These are phyloP conservation scores for Cercospora nicotianae DNA, from an alignment of 2,329 filamentous ascomycete genomes.

Conservation along the genomic window DNA sequence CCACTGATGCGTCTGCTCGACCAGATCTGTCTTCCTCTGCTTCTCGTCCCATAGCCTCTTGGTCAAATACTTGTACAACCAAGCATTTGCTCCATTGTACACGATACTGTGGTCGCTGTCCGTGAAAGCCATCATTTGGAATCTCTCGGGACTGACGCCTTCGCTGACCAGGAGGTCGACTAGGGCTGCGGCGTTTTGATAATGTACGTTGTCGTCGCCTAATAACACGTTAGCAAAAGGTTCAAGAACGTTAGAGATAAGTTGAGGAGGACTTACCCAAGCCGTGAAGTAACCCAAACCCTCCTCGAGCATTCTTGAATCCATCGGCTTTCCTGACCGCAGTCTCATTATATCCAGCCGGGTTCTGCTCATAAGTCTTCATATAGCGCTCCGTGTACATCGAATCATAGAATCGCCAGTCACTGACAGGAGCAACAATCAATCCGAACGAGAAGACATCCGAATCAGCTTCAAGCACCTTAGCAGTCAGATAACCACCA, in stretches of 20 bases:
- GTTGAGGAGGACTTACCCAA: slow-evolving; percentile 41
- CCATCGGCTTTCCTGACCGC: slow-evolving; percentile 60
- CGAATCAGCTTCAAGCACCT: slow-evolving; percentile 63
- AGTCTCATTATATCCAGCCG: slow-evolving; percentile 60
- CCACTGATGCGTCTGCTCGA: slow-evolving; percentile 50
- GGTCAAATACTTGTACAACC: slow-evolving; percentile 64
- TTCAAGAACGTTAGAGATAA: too few species aligned
- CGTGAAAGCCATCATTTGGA: slow-evolving; percentile 65
- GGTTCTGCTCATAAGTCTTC: slow-evolving; percentile 61
- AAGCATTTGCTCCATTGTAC: slow-evolving; percentile 58
- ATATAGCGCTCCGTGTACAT: slow-evolving; percentile 74
- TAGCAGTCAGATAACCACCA: slow-evolving; percentile 65
- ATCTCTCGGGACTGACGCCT: slow-evolving; percentile 60
- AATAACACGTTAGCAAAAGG: too few species aligned
- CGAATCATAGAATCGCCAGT: slow-evolving; percentile 71
- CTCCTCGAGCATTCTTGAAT: slow-evolving; percentile 63
- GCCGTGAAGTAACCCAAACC: slow-evolving; percentile 64
- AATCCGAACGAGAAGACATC: slow-evolving; percentile 63
- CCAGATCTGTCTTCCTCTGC: slow-evolving; percentile 43
- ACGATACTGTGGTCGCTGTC: slow-evolving; percentile 64
- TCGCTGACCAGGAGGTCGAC: slow-evolving; percentile 61
- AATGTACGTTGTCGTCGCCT: slow-evolving; percentile 70
- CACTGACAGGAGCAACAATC: slow-evolving; percentile 65
- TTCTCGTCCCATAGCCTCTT: slow-evolving; percentile 63
- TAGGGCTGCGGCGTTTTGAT: slow-evolving; percentile 64